These are phyloP conservation scores for Leishmania turanica DNA, from an alignment of 208 protist species.

Conservation along the genomic window DNA sequence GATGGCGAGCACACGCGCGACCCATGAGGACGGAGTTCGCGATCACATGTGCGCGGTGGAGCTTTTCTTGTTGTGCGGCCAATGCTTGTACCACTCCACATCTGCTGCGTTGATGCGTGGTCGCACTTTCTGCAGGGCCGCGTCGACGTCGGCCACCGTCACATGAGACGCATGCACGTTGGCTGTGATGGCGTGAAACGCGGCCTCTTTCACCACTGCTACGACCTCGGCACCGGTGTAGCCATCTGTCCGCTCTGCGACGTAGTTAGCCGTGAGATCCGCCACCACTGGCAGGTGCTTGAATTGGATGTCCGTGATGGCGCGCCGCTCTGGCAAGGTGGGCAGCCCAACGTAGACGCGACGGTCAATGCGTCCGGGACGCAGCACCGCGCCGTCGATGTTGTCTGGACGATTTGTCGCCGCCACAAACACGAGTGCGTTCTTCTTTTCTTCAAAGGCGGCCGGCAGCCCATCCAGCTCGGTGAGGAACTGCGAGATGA, in stretches of 20 bases:
- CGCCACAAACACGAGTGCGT: slow-evolving; percentile 95
- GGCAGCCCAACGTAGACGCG: slow-evolving; percentile 95
- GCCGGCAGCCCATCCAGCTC: slow-evolving; percentile 91
- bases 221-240: slow-evolving; percentile 95
- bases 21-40: neutral
- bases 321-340: slow-evolving; percentile 55
- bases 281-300: slow-evolving; percentile 49
- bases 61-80: slow-evolving; percentile 15
- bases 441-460: slow-evolving; percentile 32
- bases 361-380: slow-evolving; percentile 92
- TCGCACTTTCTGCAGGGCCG: slow-evolving; percentile 57
- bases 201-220: slow-evolving; percentile 91
- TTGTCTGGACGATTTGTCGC: slow-evolving; percentile 93
- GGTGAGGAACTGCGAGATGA: slow-evolving; percentile 98
- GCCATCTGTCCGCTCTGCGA: slow-evolving; percentile 74
- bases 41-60: neutral
- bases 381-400: slow-evolving; percentile 92
- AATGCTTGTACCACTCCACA: slow-evolving; percentile 69
- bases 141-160: slow-evolving; percentile 49
- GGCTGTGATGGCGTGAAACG: slow-evolving; percentile 81
- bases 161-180: slow-evolving; percentile 50
- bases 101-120: slow-evolving; percentile 52
- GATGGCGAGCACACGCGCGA: neutral
- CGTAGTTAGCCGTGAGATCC: slow-evolving; percentile 53
- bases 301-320: slow-evolving; percentile 90